phyloP scores from a whole-genome alignment of 2,329 filamentous ascomycete species.

The Teratosphaeria pseudoeucalypti region DNA sequence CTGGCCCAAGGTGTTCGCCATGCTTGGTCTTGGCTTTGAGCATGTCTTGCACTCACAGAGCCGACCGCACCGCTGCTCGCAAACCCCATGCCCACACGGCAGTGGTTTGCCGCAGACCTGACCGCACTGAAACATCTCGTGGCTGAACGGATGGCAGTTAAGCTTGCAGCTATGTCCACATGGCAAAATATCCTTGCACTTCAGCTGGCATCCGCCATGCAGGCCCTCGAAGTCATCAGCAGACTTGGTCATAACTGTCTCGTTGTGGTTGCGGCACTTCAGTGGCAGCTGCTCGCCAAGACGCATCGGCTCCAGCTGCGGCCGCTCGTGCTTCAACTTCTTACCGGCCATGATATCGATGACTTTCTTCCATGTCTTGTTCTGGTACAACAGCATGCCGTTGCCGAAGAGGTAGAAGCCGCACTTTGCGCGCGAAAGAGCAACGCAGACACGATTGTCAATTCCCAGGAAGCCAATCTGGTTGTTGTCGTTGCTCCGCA shows the following conservation, averaged over 20 bases:
- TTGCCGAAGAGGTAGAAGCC: slow-evolving; percentile 85
- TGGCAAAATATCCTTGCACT: slow-evolving; percentile 34
- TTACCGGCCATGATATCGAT: slow-evolving; percentile 19
- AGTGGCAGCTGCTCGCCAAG: slow-evolving; percentile 15
- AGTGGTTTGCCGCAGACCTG: slow-evolving; percentile 15
- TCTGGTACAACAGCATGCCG: slow-evolving; percentile 36
- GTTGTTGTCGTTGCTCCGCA: slow-evolving; percentile 52
- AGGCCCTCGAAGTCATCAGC: slow-evolving; percentile 44
- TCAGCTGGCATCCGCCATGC: slow-evolving; percentile 42
- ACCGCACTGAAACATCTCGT: slow-evolving; percentile 24
- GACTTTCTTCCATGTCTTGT: slow-evolving; percentile 18
- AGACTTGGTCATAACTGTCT: slow-evolving; percentile 22
- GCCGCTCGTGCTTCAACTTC: slow-evolving; percentile 7
- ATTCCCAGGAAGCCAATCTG: slow-evolving; percentile 65
- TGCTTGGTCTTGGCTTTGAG: not conserved
- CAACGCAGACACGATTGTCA: slow-evolving; percentile 52
- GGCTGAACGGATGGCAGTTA: slow-evolving; percentile 41
- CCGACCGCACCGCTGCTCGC: slow-evolving; percentile 23
- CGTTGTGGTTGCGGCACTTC: slow-evolving; percentile 19
- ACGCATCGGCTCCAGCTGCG: slow-evolving; percentile 10
- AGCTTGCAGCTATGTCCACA: slow-evolving; percentile 46
- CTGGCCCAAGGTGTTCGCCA: not conserved
- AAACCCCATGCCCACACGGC: slow-evolving; percentile 29
- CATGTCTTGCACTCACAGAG: slow-evolving; percentile 23
- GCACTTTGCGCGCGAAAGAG: slow-evolving; percentile 58